Evolutionary conservation across 805 yeast genomes (phyloP).

Genomic region (Cyberlindnera maclurae): DNA sequence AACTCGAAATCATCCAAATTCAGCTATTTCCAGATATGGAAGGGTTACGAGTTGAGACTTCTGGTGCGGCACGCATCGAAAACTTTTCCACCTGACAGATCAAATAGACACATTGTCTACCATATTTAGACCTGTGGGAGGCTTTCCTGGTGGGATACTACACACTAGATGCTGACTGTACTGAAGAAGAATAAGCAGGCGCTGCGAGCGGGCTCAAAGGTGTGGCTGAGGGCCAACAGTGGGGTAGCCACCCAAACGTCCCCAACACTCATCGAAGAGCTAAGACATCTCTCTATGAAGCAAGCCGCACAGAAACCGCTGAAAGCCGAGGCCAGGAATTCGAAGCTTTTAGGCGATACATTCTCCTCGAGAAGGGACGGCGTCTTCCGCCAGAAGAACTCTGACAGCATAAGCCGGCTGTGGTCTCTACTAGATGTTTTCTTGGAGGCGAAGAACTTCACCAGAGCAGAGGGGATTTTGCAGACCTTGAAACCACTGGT

Average conservation of each 20-base stretch:
- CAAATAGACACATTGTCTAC: background rate
- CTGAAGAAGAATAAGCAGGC: background rate
- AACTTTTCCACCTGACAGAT: background rate
- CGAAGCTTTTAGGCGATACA: constrained; percentile 10
- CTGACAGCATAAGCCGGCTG: constrained; percentile 55
- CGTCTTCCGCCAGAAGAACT: constrained; percentile 22
- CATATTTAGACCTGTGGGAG: background rate
- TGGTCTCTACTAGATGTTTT: constrained; percentile 81
- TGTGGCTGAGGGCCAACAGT: background rate
- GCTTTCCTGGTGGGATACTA: background rate
- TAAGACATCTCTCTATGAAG: constrained; percentile 7
- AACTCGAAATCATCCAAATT: too few species aligned
- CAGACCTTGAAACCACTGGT: constrained; percentile 50
- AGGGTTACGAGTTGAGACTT: too few species aligned
- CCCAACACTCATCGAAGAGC: constrained; percentile 11
- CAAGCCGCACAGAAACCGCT: background rate
- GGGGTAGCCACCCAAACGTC: background rate
- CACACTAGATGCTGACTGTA: constrained; percentile 4
- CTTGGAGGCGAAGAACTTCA: constrained; percentile 53
- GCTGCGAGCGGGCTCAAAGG: background rate
- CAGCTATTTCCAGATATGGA: too few species aligned
- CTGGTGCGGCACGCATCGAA: background rate
- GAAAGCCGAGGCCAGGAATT: constrained; percentile 1
- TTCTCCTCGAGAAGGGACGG: constrained; percentile 19
- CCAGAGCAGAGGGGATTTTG: constrained; percentile 64